phyloP scores from a whole-genome alignment of 1,139 yeast genomes.

The Candida mesenterica region DNA sequence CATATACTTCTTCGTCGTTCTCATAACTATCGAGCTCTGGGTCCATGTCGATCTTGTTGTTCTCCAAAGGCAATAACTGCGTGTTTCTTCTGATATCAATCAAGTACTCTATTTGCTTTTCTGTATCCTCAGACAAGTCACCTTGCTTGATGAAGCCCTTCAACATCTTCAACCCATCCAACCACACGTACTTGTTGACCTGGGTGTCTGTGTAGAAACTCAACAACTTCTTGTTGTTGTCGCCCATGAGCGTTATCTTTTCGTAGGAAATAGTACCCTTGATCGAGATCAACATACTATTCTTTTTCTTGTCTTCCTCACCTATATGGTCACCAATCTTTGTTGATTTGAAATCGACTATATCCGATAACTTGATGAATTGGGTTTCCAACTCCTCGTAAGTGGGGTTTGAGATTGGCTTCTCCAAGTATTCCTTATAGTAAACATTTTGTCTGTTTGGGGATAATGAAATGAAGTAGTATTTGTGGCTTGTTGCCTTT shows the following conservation, averaged over 20 bases:
- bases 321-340: constrained; percentile 44
- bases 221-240: constrained; percentile 41
- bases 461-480: constrained; percentile 62
- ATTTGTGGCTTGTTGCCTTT: constrained; percentile 26
- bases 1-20: constrained; percentile 42
- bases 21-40: constrained; percentile 25
- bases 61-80: constrained; percentile 59
- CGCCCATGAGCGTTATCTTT: constrained; percentile 50
- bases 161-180: constrained; percentile 74
- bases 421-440: constrained; percentile 57
- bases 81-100: constrained; percentile 61
- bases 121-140: constrained; percentile 57
- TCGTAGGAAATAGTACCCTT: constrained; percentile 56
- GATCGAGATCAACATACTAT: constrained; percentile 46
- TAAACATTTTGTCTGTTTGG: constrained; percentile 68
- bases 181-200: constrained; percentile 71
- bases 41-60: constrained; percentile 20
- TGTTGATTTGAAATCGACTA: constrained; percentile 42
- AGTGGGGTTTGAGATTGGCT: constrained; percentile 50
- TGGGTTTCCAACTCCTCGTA: constrained; percentile 51
- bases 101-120: constrained; percentile 54
- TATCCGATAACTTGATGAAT: constrained; percentile 32
- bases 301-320: constrained; percentile 36
- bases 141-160: constrained; percentile 33
- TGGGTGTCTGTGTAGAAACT: constrained; percentile 69